A percentile compares a stretch with the other conserved stretches of the same genome.
These are phyloP conservation scores for Sporobolomyces roseus DNA, from an alignment of 768 basidiomycete species.

Conservation along the genomic window DNA sequence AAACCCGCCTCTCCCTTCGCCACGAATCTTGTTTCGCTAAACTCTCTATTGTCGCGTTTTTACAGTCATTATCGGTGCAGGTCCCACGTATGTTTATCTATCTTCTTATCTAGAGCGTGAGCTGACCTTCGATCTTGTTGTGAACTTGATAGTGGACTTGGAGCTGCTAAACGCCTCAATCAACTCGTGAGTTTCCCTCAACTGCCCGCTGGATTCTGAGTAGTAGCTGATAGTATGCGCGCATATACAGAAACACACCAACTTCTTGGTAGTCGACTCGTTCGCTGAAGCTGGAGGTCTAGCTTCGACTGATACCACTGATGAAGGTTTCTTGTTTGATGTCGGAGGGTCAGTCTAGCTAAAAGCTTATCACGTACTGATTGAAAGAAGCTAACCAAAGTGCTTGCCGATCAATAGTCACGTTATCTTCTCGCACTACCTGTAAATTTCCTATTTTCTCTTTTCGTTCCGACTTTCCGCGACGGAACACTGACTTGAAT, in stretches of 20 bases:
- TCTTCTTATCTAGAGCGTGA: not conserved
- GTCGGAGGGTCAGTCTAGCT: constrained; percentile 48
- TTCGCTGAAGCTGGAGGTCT: constrained; percentile 48
- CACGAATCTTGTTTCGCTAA: constrained; percentile 16
- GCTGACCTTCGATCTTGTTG: not conserved
- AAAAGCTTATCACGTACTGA: too few species aligned
- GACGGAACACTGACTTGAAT: not conserved
- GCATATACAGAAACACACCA: constrained; percentile 40
- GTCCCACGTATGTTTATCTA: constrained; percentile 46
- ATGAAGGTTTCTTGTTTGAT: constrained; percentile 51
- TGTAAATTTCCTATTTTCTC: constrained; percentile 26
- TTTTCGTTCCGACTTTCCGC: not conserved
- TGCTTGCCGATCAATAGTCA: constrained; percentile 45
- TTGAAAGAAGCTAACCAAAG: too few species aligned
- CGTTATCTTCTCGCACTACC: constrained; percentile 53
- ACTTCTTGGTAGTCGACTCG: constrained; percentile 48
- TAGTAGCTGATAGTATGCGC: not conserved
- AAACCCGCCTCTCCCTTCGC: not conserved
- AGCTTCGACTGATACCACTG: constrained; percentile 49
- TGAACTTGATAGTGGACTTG: constrained; percentile 46
- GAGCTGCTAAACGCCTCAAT: constrained; percentile 50
- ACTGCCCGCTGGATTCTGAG: not conserved
- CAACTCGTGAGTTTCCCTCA: constrained; percentile 44
- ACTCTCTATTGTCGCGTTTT: not conserved
- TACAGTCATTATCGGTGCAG: constrained; percentile 48